Base-by-base conservation (phyloP, 2,329 filamentous ascomycete species). In the Parastagonospora avenae region DNA sequence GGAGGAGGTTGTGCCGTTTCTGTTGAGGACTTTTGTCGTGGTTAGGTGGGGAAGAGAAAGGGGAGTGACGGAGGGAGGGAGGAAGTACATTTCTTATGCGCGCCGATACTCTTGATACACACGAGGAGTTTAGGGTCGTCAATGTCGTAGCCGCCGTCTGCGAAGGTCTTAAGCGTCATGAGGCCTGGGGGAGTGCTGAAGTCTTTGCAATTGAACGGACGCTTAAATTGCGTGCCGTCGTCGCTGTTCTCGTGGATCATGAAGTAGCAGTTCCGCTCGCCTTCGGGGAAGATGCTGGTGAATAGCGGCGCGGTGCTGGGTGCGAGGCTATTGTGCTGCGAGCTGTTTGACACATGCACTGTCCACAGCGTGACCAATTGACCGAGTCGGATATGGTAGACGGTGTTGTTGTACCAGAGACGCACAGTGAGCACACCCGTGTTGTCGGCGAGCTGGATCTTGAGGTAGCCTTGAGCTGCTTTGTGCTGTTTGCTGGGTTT, bases 251-350 rank as follows among this genome's bases (percentile, higher is more conserved):
- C 71, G 46, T 85, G 79, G 9, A 85, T 66, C 66, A 79, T 79
- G 42, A 86, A 71, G 51, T 84, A 79, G 37, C 80, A 83, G 36
- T 76, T 76, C 6, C 77, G 77, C 47, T 83, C 78, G 7, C 82
- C 77, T 35, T 83, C 81, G 0, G 83, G 84, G 46, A 85, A 85
- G 28, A 87, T 77, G n/a, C 79, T 81, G 0, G 80, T 80, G 45
- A 80, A 80, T 15, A 82, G 68, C 1, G 77, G 76, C 45, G 82
- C 82, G 35, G 68, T 74, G 0, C 74, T 72, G 11, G 71, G 73
- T 1, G 75, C 72, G 9, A 80, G 66, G 5, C 62, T 67, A 2
- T 70, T 71, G 27, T 74, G 70, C n/a, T 77, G 75, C 12, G 64
- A 65, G 15, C 76, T 72, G 33, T 78, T 74, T n/a, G 78, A 77